Evolutionary conservation across 441 rosid species (phyloP).

Genomic region (Mallotus japonicus): DNA sequence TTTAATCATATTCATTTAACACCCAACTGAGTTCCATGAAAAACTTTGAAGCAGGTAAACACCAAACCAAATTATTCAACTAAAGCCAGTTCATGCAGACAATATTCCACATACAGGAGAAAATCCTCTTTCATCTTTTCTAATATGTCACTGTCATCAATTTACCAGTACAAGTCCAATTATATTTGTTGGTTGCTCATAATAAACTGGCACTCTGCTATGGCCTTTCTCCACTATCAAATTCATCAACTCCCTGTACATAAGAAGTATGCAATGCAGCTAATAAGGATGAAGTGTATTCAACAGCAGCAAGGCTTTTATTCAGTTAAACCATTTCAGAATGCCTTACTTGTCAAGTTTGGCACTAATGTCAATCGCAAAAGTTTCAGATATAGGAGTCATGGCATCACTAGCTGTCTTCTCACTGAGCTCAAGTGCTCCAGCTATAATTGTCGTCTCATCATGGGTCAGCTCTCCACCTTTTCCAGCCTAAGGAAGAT

Average conservation of each 20-base stretch:
- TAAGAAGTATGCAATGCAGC: slow-evolving; percentile 21
- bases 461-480: slow-evolving; percentile 92
- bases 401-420: slow-evolving; percentile 80
- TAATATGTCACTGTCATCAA: background rate
- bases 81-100: slow-evolving; percentile 2
- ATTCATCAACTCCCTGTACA: slow-evolving; percentile 67
- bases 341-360: slow-evolving; percentile 59
- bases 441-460: slow-evolving; percentile 91
- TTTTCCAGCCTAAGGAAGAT: slow-evolving; percentile 69
- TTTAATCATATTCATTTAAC: background rate
- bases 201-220: slow-evolving; percentile 87
- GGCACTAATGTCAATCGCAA: slow-evolving; percentile 70
- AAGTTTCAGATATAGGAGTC: slow-evolving; percentile 75
- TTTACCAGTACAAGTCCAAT: slow-evolving; percentile 81
- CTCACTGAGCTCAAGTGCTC: slow-evolving; percentile 87
- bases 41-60: too few species aligned
- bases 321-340: background rate
- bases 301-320: slow-evolving; percentile 1
- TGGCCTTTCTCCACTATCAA: slow-evolving; percentile 84
- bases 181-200: slow-evolving; percentile 73
- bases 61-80: slow-evolving; percentile 5
- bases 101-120: background rate
- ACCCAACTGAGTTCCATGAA: background rate
- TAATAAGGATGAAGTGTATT: slow-evolving; percentile 10
- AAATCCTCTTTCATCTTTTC: background rate